Evolutionary conservation across 208 protist species (phyloP).

Genomic region (Crithidia fasciculata): DNA sequence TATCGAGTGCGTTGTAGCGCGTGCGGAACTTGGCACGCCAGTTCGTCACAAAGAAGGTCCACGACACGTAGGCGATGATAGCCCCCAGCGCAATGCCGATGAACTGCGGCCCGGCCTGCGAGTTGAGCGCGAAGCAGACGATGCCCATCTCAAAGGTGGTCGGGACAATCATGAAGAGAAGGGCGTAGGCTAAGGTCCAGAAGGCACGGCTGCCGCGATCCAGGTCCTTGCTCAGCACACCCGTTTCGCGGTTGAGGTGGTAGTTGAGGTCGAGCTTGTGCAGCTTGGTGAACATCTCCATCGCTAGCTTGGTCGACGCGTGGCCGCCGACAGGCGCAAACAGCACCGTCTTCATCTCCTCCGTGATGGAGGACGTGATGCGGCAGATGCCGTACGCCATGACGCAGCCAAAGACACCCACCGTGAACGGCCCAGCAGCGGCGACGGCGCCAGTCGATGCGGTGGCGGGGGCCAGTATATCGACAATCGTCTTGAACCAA

Average conservation of each 20-base stretch:
- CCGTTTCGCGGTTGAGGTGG: slow-evolving; percentile 91
- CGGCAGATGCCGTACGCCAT: slow-evolving; percentile 87
- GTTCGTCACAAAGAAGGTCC: slow-evolving; percentile 89
- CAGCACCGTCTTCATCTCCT: slow-evolving; percentile 91
- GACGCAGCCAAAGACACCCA: slow-evolving; percentile 86
- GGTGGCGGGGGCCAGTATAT: slow-evolving; percentile 66
- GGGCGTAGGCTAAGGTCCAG: slow-evolving; percentile 84
- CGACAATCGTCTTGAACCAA: slow-evolving; percentile 91
- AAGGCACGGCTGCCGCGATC: slow-evolving; percentile 93
- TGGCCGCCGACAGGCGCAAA: slow-evolving; percentile 91
- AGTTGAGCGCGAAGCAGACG: slow-evolving; percentile 90
- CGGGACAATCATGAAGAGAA: slow-evolving; percentile 94
- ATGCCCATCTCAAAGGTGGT: slow-evolving; percentile 93
- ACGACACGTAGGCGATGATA: slow-evolving; percentile 86
- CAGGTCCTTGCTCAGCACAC: slow-evolving; percentile 89
- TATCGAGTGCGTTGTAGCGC: slow-evolving; percentile 92
- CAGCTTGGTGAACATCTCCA: slow-evolving; percentile 91
- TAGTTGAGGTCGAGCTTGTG: slow-evolving; percentile 88
- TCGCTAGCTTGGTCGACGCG: slow-evolving; percentile 81
- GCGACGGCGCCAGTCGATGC: slow-evolving; percentile 37
- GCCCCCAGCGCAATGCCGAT: slow-evolving; percentile 84
- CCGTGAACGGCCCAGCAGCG: slow-evolving; percentile 50
- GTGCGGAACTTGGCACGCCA: slow-evolving; percentile 90
- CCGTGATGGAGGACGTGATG: slow-evolving; percentile 70
- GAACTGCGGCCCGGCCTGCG: slow-evolving; percentile 82